Percentiles rank a stretch among this genome's conserved stretches.
Conservation (phyloP, 2,329 filamentous ascomycete genomes). For the Sporothrix variecibatus region DNA sequence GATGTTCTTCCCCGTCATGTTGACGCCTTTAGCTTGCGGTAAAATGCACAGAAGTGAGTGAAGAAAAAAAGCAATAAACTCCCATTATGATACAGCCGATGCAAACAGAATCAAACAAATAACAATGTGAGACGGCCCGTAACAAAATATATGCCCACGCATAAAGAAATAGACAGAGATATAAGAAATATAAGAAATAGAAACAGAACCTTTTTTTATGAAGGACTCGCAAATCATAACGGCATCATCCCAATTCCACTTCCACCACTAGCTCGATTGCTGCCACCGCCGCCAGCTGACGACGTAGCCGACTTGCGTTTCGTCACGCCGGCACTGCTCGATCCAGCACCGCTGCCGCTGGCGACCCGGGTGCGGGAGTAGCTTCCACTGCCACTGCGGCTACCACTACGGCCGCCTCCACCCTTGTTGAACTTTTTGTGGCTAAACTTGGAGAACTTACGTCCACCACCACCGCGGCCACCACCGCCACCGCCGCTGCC, state of each 20-base stretch:
- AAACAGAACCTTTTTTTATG: not conserved
- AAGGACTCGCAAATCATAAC: slow-evolving; percentile 25
- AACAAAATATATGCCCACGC: not conserved
- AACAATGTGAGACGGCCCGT: not conserved
- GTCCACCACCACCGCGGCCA: slow-evolving; percentile 30
- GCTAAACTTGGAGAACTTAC: slow-evolving; percentile 21
- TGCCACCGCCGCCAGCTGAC: not conserved
- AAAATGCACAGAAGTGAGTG: not conserved
- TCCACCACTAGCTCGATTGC: slow-evolving; percentile 13
- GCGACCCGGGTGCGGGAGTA: slow-evolving; percentile 20
- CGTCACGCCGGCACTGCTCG: slow-evolving; percentile 23
- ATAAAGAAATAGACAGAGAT: not conserved
- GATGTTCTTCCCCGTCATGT: not conserved
- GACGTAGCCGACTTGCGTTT: slow-evolving; percentile 22
- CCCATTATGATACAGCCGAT: not conserved
- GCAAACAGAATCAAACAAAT: not conserved
- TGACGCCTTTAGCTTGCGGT: not conserved
- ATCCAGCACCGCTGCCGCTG: slow-evolving; percentile 28
- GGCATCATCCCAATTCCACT: slow-evolving; percentile 34
- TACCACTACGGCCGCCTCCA: slow-evolving; percentile 14
- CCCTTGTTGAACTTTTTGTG: slow-evolving; percentile 17
- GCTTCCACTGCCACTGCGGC: slow-evolving; percentile 25
- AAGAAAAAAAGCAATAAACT: slow-evolving; percentile 6
- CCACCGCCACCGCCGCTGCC: slow-evolving; percentile 31
- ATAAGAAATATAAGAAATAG: not conserved